Evolutionary conservation across 1,284 basidiomycete species (phyloP), one percentile per base, ranked within the genome.

Genomic region (Pseudozyma sp.): DNA sequence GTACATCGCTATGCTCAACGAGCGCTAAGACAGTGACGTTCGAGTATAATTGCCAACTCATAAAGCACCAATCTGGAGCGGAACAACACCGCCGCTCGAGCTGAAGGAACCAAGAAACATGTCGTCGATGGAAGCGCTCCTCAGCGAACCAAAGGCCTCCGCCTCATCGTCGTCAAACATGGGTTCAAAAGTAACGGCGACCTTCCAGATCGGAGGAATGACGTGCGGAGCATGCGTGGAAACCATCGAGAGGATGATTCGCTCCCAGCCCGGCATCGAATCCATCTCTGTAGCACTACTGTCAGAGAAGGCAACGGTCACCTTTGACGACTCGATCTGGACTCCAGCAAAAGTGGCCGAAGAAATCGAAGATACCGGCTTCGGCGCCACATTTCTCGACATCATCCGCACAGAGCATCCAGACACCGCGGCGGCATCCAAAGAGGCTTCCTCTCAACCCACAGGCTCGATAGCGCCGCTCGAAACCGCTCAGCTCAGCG

Each of bases 301-400:
- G 30, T 92, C 97, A 10, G 96, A 99, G 85, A 90, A 94, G 30
- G 96, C 92, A 3, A 89, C 94, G 35, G 87, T 99, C 74, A 92
- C 94, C 81, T 99, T 92, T 81, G 93, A 97, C 81, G 89, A 92
- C 19, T 49, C 62, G 24, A 50, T 87, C n/a, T 98, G 96, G 95
- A 89, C 88, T 31, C 86, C 89, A 14, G 88, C 92, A 48, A 89
- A 89, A 75, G 93, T 66, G 24, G 47, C 56, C 3, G 84, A 94
- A 90, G 93, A 94, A 88, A 93, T 96, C 70, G 91, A 90, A 16
- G 94, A 96, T 85, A 92, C 94, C 53, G 94, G 94, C 14, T 97
- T 97, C 81, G 94, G 94, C 84, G 93, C 94, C 4, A 50, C 59
- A 7, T 68, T 68, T 45, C 51, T 75, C 42, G 64, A 70, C 5